Base-by-base conservation (phyloP, 176 grass and related monocot genomes). In the Chloris gayana region DNA sequence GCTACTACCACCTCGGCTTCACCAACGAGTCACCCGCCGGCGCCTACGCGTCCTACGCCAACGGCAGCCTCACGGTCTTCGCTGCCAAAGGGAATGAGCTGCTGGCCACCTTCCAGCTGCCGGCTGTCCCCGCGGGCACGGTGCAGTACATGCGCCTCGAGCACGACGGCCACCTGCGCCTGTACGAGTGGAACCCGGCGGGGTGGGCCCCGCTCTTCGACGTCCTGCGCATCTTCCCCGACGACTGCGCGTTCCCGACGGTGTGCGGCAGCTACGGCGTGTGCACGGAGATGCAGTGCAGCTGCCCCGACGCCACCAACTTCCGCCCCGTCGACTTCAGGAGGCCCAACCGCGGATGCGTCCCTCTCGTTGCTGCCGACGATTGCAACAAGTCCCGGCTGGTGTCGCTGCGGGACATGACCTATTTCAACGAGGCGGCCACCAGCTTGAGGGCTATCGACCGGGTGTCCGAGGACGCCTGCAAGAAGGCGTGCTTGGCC, bases 61-160 rank as follows among this genome's bases (percentile, higher is more conserved):
- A 86, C 78, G 78, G 73, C 30, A 81, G 77, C 47, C 58, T 89
- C 21, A 13, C 78, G 5, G 73, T 85, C n/a, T 13, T 37, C 46
- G 45, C 57, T 13, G 14, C 2, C 24, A 1, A 18, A 30, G n/a
- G 37, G 0, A 8, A 8, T 3, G 19, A 50, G 2, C 34, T 32
- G 13, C 39, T 84, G 9, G 2, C 32, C 4, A 7, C 4, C 32
- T 4, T 84, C 81, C 86, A 80, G 81, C 78, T 90, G 10, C 82
- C 82, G 15, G 0, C 41, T 4, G 50, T 71, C 11, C n/a, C 0
- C 4, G 5, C 54, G 4, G 33, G 58, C 7, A 85, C 87, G 30
- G 72, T 86, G 46, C 87, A 89, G 72, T 82, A 82, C 79, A 89
- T 89, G 82, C 33, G 87, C 3, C 73, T 86, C 26, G 87, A 89